Evolutionary conservation across 768 basidiomycete genomes (phyloP).

Genomic region (Coprinopsis marcescibilis): DNA sequence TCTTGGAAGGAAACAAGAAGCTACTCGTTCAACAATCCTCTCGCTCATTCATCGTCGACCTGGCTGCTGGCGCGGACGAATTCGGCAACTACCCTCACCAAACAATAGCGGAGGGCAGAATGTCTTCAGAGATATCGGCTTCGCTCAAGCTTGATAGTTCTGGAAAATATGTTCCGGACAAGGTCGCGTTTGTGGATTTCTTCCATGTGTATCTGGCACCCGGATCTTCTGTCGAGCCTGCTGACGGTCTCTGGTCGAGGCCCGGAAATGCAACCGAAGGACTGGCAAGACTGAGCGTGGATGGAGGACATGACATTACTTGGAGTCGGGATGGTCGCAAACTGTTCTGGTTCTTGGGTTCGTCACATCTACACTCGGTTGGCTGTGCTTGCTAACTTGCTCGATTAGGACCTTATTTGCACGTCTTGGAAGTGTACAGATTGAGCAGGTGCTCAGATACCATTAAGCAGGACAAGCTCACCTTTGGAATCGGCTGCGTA

Average conservation of each 20-base stretch:
- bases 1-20: slow-evolving; percentile 46
- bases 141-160: slow-evolving; percentile 22
- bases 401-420: slow-evolving; percentile 52
- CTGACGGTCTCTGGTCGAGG: slow-evolving; percentile 57
- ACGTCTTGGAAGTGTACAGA: slow-evolving; percentile 52
- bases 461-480: slow-evolving; percentile 42
- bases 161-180: slow-evolving; percentile 21
- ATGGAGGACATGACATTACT: slow-evolving; percentile 68
- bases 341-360: slow-evolving; percentile 73
- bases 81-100: slow-evolving; percentile 42
- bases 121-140: slow-evolving; percentile 52
- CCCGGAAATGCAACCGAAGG: slow-evolving; percentile 62
- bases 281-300: slow-evolving; percentile 57
- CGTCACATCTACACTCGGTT: slow-evolving; percentile 10
- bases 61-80: slow-evolving; percentile 39
- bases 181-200: slow-evolving; percentile 64
- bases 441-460: slow-evolving; percentile 42
- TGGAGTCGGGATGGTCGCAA: slow-evolving; percentile 60
- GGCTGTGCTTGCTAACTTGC: background rate
- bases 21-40: slow-evolving; percentile 55
- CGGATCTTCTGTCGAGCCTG: slow-evolving; percentile 32
- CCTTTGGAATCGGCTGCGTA: slow-evolving; percentile 61
- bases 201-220: slow-evolving; percentile 59
- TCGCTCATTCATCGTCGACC: slow-evolving; percentile 27
- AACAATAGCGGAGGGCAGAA: slow-evolving; percentile 48